Evolutionary conservation across 768 basidiomycete species (phyloP).

Genomic region (Cubamyces lactineus): DNA sequence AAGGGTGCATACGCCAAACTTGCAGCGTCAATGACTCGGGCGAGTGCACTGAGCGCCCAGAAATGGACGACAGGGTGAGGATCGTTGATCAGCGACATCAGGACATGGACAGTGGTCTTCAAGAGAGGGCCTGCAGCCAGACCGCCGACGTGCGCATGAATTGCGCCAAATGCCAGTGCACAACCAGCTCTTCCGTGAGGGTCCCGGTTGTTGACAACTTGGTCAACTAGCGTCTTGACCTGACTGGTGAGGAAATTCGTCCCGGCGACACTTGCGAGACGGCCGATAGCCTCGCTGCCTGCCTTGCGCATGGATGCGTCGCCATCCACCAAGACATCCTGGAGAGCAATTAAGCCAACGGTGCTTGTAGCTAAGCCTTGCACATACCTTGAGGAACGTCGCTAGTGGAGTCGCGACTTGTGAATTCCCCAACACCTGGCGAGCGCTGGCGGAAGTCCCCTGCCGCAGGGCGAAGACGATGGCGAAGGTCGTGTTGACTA

Average conservation of each 20-base stretch:
- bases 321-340: conserved; percentile 83
- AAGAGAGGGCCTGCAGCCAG: conserved; percentile 93
- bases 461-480: conserved; percentile 69
- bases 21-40: conserved; percentile 87
- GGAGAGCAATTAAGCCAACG: conserved; percentile 19
- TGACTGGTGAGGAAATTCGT: conserved; percentile 83
- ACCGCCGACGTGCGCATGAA: conserved; percentile 90
- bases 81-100: conserved; percentile 94
- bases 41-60: conserved; percentile 86
- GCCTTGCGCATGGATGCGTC: conserved; percentile 76
- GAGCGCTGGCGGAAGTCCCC: conserved; percentile 53
- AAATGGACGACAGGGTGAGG: conserved; percentile 97
- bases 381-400: conserved; percentile 73
- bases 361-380: not conserved
- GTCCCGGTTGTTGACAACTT: conserved; percentile 93
- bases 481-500: conserved; percentile 79
- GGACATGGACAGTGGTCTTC: conserved; percentile 93
- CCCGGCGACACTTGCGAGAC: conserved; percentile 80
- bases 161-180: conserved; percentile 88
- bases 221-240: conserved; percentile 89
- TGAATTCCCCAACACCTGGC: conserved; percentile 64
- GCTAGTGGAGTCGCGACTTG: conserved; percentile 66
- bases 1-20: conserved; percentile 91
- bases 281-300: conserved; percentile 87
- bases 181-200: conserved; percentile 93